A percentile compares a stretch with the other conserved stretches of the same genome.
Evolutionary conservation across 2,329 filamentous ascomycete species (phyloP).

Genomic region (Nannizziopsis barbatae): DNA sequence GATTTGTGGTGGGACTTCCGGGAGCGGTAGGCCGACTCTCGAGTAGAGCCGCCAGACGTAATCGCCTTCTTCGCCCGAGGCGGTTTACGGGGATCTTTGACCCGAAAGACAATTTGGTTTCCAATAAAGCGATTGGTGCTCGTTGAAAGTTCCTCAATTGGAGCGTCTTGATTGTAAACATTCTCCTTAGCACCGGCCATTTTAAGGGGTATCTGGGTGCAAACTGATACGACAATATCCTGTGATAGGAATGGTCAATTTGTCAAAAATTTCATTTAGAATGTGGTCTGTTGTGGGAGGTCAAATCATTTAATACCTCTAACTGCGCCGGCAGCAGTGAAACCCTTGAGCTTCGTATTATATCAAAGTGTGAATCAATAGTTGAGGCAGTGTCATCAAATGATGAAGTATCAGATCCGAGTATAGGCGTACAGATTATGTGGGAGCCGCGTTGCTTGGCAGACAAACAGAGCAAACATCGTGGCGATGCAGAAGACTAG

Average conservation of each 20-base stretch:
- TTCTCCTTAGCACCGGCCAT: background rate
- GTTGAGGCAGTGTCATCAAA: too few species aligned
- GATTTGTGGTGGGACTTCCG: constrained; percentile 29
- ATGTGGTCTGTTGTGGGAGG: background rate
- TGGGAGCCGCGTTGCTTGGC: background rate
- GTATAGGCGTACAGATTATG: too few species aligned
- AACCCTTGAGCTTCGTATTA: too few species aligned
- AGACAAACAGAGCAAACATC: background rate
- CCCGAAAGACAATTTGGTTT: constrained; percentile 17
- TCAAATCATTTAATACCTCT: background rate
- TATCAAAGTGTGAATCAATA: too few species aligned
- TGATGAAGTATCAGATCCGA: too few species aligned
- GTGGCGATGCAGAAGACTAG: too few species aligned
- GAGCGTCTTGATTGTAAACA: too few species aligned
- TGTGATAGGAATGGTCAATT: background rate
- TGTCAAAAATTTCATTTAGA: background rate
- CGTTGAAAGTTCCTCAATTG: background rate
- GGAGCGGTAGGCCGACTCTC: constrained; percentile 20
- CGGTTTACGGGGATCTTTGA: constrained; percentile 11
- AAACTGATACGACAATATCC: background rate
- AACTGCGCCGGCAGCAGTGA: background rate
- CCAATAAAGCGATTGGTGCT: constrained; percentile 12
- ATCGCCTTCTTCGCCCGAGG: background rate
- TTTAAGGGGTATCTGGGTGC: background rate
- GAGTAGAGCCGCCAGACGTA: background rate